These are phyloP conservation scores for Pinus albicaulis DNA, from an alignment of 75 land plant genomes.

Conservation along the genomic window DNA sequence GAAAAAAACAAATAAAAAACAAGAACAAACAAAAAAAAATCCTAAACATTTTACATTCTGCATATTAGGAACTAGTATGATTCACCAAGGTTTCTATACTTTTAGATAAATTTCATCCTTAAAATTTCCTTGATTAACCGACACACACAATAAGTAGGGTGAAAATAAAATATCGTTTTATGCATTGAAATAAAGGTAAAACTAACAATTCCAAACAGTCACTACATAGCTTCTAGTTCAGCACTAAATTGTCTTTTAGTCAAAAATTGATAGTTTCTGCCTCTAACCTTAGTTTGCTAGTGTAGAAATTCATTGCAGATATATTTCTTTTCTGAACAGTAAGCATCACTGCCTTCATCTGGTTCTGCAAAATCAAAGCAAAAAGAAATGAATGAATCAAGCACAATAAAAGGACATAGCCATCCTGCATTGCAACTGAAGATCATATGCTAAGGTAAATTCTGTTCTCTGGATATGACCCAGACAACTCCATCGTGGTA, in stretches of 20 bases:
- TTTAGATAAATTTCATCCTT: too few relatives aligned
- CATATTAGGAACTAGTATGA: too few relatives aligned
- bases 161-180: neutral
- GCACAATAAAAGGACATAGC: conserved; percentile 1
- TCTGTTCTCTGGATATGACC: neutral
- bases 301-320: conserved; percentile 81
- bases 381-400: conserved; percentile 6
- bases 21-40: too few relatives aligned
- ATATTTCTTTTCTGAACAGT: conserved; percentile 88
- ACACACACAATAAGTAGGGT: neutral
- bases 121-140: too few relatives aligned
- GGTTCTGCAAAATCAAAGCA: conserved; percentile 41
- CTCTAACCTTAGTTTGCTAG: conserved; percentile 62
- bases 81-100: too few relatives aligned
- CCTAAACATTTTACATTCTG: too few relatives aligned
- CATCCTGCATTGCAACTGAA: neutral
- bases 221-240: neutral
- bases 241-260: neutral
- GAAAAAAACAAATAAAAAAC: too few relatives aligned
- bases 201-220: neutral
- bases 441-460: neutral
- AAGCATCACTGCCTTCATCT: conserved; percentile 88
- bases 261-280: neutral
- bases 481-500: neutral
- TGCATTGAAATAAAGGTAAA: neutral